Conservation (phyloP, 176 grass and related monocot genomes). For the Oryza officinalis region DNA sequence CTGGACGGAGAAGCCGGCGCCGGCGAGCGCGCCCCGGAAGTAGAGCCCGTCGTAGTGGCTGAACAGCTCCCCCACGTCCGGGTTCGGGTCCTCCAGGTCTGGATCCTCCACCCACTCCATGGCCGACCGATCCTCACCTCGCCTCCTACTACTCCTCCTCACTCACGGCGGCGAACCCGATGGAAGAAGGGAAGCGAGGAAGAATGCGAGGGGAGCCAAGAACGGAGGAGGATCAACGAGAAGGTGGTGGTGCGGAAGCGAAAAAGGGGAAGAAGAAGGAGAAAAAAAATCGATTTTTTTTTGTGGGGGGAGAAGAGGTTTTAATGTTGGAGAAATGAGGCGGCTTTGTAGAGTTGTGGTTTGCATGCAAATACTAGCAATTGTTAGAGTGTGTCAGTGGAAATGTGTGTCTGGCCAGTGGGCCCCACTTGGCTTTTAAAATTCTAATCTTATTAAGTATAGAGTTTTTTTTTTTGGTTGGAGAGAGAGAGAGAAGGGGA, state of each 20-base stretch:
- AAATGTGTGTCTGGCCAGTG: background rate
- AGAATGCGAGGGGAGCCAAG: background rate
- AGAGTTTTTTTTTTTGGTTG: background rate
- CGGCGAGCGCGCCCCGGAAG: slow-evolving; percentile 57
- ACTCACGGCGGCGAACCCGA: too few relatives aligned
- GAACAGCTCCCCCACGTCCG: slow-evolving; percentile 59
- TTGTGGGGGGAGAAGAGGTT: background rate
- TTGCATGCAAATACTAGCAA: background rate
- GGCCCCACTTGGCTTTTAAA: background rate
- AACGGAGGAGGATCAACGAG: too few relatives aligned
- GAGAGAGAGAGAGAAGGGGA: background rate
- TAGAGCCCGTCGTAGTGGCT: slow-evolving; percentile 60
- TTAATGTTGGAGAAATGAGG: too few relatives aligned
- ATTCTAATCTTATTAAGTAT: background rate
- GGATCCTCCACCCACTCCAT: slow-evolving; percentile 15
- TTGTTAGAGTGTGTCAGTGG: background rate
- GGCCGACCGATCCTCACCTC: slow-evolving; percentile 12
- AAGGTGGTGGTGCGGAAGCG: background rate
- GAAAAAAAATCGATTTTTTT: background rate
- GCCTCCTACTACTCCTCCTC: background rate
- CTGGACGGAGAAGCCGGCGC: slow-evolving; percentile 42
- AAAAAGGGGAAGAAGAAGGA: background rate
- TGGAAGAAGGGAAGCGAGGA: too few relatives aligned
- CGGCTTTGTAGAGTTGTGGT: background rate
- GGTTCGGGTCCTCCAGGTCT: slow-evolving; percentile 43